Evolutionary conservation across 108 stramenopile species (phyloP), one percentile per base, ranked within the genome.

Genomic region (Cyclotella distinguenda): DNA sequence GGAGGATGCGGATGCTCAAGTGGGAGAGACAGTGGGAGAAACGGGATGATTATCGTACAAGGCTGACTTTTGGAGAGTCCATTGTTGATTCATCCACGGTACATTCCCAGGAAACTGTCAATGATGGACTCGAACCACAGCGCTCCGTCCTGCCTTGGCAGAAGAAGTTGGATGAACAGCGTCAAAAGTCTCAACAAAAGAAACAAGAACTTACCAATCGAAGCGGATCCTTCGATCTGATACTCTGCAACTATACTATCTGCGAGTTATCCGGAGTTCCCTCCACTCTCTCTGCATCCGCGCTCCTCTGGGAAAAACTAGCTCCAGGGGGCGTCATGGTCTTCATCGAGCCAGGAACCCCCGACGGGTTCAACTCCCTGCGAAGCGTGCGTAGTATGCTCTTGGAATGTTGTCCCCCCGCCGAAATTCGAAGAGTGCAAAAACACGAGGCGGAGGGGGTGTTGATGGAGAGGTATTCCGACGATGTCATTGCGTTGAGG

Each of bases 331-430:
- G 91, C 25, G 69, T 93, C 10, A 66, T 89, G 18, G 86, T 93
- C 28, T 74, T 89, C 52, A 83, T 93, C 49, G 91, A 93, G 65
- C 91, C 91, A 0, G 91, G 91, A 19, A 93, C 88, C 9, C 91
- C 91, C 18, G 91, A 93, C 79, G 91, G 91, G 28, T 93, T 93
- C 63, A 82, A 80, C 45, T 72, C 81, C 5, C 65, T 86, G 52
- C 79, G 88, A 55, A 68, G 82, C 39, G 80, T 89, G 0, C 74
- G 91, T n/a, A 86, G 81, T 42, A 89, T 93, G 88, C 47, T 93
- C 1, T 64, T 93, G 66, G 86, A 89, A 56, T 86, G 84, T 53
- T 88, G 88, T 66, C 86, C 88, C 34, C 88, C 86, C 10, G 26
- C 45, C 16, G 74, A 60, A 64, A 66, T 70, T 45, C n/a, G 26